phyloP scores from a whole-genome alignment of 2,329 filamentous ascomycete genomes.

The Periconia sp. region DNA sequence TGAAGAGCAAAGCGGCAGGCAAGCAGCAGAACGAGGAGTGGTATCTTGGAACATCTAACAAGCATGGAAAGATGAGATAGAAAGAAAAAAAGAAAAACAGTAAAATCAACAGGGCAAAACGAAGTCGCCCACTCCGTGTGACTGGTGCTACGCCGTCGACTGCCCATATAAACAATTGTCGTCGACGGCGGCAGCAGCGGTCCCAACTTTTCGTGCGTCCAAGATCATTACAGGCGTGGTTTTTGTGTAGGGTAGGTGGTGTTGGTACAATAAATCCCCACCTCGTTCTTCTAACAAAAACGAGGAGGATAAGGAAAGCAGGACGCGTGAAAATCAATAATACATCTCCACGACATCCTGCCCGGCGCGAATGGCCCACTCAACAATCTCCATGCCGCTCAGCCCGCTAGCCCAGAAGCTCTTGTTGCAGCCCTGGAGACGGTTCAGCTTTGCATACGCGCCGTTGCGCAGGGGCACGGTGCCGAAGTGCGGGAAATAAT shows the following conservation, averaged over 20 bases:
- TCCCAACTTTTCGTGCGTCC: too few relatives aligned
- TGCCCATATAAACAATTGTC: too few relatives aligned
- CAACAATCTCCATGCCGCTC: conserved; percentile 42
- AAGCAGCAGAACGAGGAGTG: too few relatives aligned
- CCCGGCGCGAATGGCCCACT: conserved; percentile 40
- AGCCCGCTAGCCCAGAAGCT: conserved; percentile 41
- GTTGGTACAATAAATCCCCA: neutral
- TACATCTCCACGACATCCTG: conserved; percentile 38
- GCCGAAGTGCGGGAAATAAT: conserved; percentile 43
- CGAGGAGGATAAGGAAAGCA: neutral
- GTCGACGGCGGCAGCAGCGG: too few relatives aligned
- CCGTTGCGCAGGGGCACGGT: conserved; percentile 26
- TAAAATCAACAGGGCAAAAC: too few relatives aligned
- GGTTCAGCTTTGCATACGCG: conserved; percentile 34
- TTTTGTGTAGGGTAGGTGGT: neutral
- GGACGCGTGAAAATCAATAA: conserved; percentile 5
- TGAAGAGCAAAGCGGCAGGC: too few relatives aligned
- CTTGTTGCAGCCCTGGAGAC: conserved; percentile 41
- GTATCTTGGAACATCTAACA: too few relatives aligned
- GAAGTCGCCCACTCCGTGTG: too few relatives aligned
- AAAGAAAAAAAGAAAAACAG: too few relatives aligned
- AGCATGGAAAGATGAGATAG: too few relatives aligned
- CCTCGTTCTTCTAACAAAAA: neutral
- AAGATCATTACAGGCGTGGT: neutral
- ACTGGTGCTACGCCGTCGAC: too few relatives aligned